Evolutionary conservation across 495 filamentous ascomycete genomes (phyloP), one percentile per base, ranked within the genome.

Genomic region (Choiromyces venosus): DNA sequence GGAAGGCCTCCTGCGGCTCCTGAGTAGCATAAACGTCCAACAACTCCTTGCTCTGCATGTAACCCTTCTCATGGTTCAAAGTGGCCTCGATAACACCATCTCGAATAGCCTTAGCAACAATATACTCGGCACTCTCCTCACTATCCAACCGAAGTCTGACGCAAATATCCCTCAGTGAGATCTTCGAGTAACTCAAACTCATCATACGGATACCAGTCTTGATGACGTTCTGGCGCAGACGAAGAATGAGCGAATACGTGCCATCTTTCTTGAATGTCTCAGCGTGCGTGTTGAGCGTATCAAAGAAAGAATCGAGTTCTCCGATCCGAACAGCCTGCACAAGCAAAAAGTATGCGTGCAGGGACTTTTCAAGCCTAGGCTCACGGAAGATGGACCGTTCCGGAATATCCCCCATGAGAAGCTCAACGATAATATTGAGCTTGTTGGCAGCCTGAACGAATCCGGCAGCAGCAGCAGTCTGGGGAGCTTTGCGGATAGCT

Each of bases 141-240:
- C 89, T 93, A 71, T 93, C 91, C n/a, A 99, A 84, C 61, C 93
- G 91, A 69, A 99, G 86, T 66, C 95, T 91, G 73, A 97, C 92
- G 85, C 96, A 98, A 75, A 99, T 99, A 81, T 99, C 95, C 69
- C 95, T 89, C 65, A 99, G 87, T n/a, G 93, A 97, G 81, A 99
- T 99, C 72, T 93, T 90, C 68, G 94, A 96, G 84, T 99, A 99
- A 69, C 93, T 95, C 80, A 99, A 85, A 38, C 94, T 97, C 89
- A 99, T 97, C 92, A 97, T 97, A 74, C 95, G 92, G 77, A 99
- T 95, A 77, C 95, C 95, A 42, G 95, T 99, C 85, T 97, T 97
- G 88, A 99, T 98, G 82, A 99, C 95, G 83, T 98, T 98, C 82
- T 99, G 95, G 69, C 95, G 89, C 52, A 99, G 86, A 66, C 95